Conservation (phyloP, 2,329 filamentous ascomycete species). For the Sarocladium strictum region DNA sequence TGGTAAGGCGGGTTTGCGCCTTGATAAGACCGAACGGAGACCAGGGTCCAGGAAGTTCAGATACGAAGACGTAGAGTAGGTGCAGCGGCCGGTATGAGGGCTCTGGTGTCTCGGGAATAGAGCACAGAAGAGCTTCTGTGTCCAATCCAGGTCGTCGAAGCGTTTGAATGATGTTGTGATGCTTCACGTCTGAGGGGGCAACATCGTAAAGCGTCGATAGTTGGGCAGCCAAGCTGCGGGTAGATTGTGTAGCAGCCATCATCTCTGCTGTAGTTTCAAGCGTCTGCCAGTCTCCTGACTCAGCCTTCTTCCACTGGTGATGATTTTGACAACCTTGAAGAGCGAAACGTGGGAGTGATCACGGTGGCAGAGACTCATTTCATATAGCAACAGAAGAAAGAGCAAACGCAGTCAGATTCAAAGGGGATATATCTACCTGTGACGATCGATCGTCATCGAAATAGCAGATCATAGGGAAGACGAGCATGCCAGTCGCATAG, state of each 20-base stretch:
- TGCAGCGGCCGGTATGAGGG: conserved; percentile 20
- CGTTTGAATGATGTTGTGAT: conserved; percentile 11
- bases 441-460: conserved; percentile 7
- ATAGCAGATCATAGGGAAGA: background rate
- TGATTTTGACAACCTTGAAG: background rate
- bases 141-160: conserved; percentile 11
- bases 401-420: background rate
- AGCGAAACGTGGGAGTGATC: background rate
- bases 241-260: background rate
- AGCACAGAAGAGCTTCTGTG: conserved; percentile 17
- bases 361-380: background rate
- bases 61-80: conserved; percentile 19
- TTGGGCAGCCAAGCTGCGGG: conserved; percentile 7
- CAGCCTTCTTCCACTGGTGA: background rate
- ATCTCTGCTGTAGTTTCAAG: background rate
- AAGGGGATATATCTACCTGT: background rate
- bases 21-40: conserved; percentile 23
- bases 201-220: conserved; percentile 16
- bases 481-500: conserved; percentile 18
- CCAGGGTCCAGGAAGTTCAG: conserved; percentile 21
- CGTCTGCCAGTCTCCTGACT: conserved; percentile 3
- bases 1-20: conserved; percentile 29
- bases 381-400: background rate
- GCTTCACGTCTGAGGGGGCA: conserved; percentile 14
- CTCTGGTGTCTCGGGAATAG: conserved; percentile 15